phyloP scores from a whole-genome alignment of 2,329 filamentous ascomycete species.

The Epichloe sp. region DNA sequence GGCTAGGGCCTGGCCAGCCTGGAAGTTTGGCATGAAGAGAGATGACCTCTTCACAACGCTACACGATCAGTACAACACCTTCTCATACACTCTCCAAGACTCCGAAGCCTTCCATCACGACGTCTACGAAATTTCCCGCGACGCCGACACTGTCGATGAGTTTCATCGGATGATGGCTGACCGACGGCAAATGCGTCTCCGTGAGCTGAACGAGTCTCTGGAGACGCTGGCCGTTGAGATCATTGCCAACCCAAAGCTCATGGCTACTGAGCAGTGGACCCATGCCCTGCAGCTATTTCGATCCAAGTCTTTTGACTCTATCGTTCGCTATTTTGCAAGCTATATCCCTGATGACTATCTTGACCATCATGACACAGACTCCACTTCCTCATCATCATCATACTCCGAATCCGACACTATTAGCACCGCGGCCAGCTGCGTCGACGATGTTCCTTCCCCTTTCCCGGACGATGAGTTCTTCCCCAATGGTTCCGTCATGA shows the following conservation, averaged over 20 bases:
- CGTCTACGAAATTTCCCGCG: constrained; percentile 43
- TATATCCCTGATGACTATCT: constrained; percentile 40
- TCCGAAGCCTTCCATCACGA: constrained; percentile 49
- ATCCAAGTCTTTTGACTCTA: constrained; percentile 44
- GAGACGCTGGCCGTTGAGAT: constrained; percentile 47
- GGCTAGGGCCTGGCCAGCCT: constrained; percentile 41
- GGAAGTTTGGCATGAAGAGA: constrained; percentile 51
- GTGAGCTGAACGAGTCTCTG: constrained; percentile 41
- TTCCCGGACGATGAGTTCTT: constrained; percentile 28
- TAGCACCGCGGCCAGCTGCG: constrained; percentile 26
- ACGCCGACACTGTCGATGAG: constrained; percentile 36
- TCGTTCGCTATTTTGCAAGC: constrained; percentile 46
- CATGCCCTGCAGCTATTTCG: constrained; percentile 45
- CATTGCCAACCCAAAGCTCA: constrained; percentile 44
- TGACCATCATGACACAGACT: constrained; percentile 23
- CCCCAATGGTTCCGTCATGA: constrained; percentile 24
- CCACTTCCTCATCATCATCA: constrained; percentile 22
- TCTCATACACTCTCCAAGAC: constrained; percentile 42
- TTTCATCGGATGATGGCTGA: constrained; percentile 41
- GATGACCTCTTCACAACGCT: constrained; percentile 44
- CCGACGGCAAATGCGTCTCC: constrained; percentile 39
- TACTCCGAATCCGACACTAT: constrained; percentile 25
- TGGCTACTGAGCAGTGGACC: constrained; percentile 47
- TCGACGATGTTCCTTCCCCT: constrained; percentile 22
- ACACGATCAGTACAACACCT: constrained; percentile 47